Evolutionary conservation across 108 stramenopile genomes (phyloP).

Genomic region (Cyclotella choctawhatcheeana): DNA sequence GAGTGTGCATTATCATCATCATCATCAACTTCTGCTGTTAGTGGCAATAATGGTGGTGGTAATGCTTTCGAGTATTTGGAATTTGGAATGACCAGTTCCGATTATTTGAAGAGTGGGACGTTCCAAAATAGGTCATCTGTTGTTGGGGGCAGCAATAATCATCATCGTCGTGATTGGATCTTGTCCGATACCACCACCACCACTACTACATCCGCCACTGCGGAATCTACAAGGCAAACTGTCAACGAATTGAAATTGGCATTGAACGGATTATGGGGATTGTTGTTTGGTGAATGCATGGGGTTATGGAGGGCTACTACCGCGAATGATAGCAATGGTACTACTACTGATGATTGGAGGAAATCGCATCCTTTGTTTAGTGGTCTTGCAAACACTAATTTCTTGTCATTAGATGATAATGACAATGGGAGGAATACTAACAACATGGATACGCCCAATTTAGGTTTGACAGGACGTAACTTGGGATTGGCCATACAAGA

Average conservation of each 20-base stretch:
- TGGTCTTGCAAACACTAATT: slow-evolving; percentile 21
- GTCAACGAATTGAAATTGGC: slow-evolving; percentile 12
- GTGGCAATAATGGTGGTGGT: not conserved
- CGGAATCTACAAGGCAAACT: not conserved
- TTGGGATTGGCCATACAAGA: not conserved
- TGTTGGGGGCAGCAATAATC: not conserved
- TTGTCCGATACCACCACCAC: no score
- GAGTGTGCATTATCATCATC: slow-evolving; percentile 3
- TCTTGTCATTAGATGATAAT: not conserved
- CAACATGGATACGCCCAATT: not conserved
- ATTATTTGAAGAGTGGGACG: slow-evolving; percentile 4
- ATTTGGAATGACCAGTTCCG: slow-evolving; percentile 26
- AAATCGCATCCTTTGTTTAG: slow-evolving; percentile 53
- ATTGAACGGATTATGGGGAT: slow-evolving; percentile 52
- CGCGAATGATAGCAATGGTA: no score
- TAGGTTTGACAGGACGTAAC: not conserved
- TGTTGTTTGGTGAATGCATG: slow-evolving; percentile 65
- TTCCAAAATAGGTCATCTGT: not conserved
- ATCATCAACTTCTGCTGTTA: not conserved
- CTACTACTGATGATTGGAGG: slow-evolving; percentile 54
- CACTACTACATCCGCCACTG: not conserved
- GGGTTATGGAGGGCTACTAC: slow-evolving; percentile 61
- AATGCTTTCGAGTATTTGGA: slow-evolving; percentile 20
- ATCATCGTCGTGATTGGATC: no score
- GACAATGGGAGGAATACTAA: not conserved